Evolutionary conservation across 805 yeast species (phyloP), one percentile per base, ranked within the genome.

Genomic region (Candida qinlingensis): DNA sequence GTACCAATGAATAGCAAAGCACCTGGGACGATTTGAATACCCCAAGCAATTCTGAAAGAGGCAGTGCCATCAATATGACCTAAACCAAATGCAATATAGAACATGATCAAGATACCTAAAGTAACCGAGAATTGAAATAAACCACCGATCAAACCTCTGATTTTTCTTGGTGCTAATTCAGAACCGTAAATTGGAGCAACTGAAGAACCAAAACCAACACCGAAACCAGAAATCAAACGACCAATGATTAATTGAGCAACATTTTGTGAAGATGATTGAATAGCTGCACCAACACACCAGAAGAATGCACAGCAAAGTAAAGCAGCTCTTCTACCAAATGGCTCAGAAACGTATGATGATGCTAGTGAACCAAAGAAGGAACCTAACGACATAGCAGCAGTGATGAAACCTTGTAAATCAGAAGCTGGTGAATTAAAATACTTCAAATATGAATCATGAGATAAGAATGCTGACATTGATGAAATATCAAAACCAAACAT

Each of bases 141-240:
- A 49, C 86, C 79, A 44, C 85, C 89, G 52, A 85, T 73, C n/a
- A 89, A 79, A 56, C 95, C 95, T 69, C 95, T 75, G 44, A 86
- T 78, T 74, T 85, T 81, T 58, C 77, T 81, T 30, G 94, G 94
- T 12, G 89, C 77, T 37, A 86, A 82, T 65, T 86, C 95, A 34
- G 91, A 85, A 68, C 84, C 87, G 63, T 85, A 86, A 54, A 86
- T 65, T 25, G 91, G 89, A 36, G 85, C 83, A 51, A 80, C 73
- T 29, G 90, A 84, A 29, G 92, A 81, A 27, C 85, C 71, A 28
- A 80, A 72, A 52, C 95, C 95, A 50, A 86, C 86, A 44, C 89
- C 87, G 6, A 82, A 54, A 31, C 91, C 94, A 28, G 86, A 81
- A 53, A 87, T 68, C 31, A 77, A 76, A 60, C 94, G 73, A 41